Percentiles rank a stretch among this genome's conserved stretches.
Evolutionary conservation across 805 yeast species (phyloP).

Genomic region (Kluyveromyces dobzhanskii): DNA sequence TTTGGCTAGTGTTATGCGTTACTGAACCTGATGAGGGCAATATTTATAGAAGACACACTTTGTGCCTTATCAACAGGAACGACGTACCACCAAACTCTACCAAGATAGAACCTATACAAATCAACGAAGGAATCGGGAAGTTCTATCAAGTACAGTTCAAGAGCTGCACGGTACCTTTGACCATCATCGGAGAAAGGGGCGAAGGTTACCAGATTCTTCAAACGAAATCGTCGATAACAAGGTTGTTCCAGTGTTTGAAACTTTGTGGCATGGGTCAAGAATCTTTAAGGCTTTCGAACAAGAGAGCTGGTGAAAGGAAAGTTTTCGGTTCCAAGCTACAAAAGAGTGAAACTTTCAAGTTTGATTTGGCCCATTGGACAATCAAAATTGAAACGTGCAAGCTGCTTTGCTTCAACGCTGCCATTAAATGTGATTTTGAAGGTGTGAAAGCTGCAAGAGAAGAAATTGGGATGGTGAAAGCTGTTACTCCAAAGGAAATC

Average conservation of each 20-base stretch:
- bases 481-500: conserved; percentile 51
- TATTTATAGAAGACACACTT: conserved; percentile 46
- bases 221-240: conserved; percentile 60
- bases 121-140: conserved; percentile 3
- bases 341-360: conserved; percentile 42
- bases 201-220: conserved; percentile 57
- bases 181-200: conserved; percentile 40
- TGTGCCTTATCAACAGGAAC: conserved; percentile 39
- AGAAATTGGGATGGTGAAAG: conserved; percentile 57
- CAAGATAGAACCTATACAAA: conserved; percentile 17
- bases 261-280: conserved; percentile 53
- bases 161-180: conserved; percentile 38
- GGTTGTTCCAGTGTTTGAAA: conserved; percentile 65
- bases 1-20: conserved; percentile 26
- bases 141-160: conserved; percentile 51
- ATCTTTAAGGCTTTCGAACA: conserved; percentile 39
- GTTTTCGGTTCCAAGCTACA: conserved; percentile 46
- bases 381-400: conserved; percentile 48
- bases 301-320: conserved; percentile 43
- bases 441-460: conserved; percentile 47
- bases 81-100: not conserved
- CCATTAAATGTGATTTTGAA: conserved; percentile 46
- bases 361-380: conserved; percentile 42
- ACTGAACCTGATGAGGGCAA: conserved; percentile 19
- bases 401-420: conserved; percentile 49